Base-by-base conservation (phyloP, 495 filamentous ascomycete species). In the Daldinia caldariorum region DNA sequence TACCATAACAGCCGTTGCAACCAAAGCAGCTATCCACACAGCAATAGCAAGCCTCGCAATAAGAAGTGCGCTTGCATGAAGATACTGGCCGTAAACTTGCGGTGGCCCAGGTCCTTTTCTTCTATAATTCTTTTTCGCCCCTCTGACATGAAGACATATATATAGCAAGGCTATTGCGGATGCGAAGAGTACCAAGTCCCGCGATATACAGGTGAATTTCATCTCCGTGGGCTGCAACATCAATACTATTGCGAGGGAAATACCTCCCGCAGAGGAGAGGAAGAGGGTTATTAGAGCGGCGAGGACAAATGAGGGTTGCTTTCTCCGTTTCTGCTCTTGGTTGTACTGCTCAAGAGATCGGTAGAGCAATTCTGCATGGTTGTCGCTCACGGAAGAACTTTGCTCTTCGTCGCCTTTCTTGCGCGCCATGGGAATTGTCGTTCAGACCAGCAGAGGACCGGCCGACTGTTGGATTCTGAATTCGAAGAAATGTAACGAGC, bases 41-140 rank as follows among this genome's bases (percentile, higher is more conserved):
- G 58, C 65, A 32, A 77, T 77, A 18, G 62, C 45, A 6, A 77
- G 57, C 39, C 75, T 71, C n/a, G 73, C 62, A n/a, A 73, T 47
- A n/a, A 77, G 65, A 53, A 77, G 61, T 31, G 75, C 75, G n/a
- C 75, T 74, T 38, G 72, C 75, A 49, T 75, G 75, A 10, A 77
- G 57, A 37, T 75, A 77, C 0, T 71, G 37, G 13, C 75, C 75
- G 12, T 75, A 66, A 1, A 69, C 56, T 39, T 75, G 72, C 16
- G 75, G 75, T 14, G 72, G 72, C 1, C 70, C 66, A 3, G 47
- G 16, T 3, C 70, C 63, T 47, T 53, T 54, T 29, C 66, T 67
- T 37, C 12, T 67, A 29, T 65, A 66, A 29, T 72, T 51, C 29
- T 58, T 75, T 41, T 68, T 22, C 6, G 75, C 73, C 13, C 67